Evolutionary conservation across 202 grass and related monocot genomes (phyloP).

Genomic region (Musa balbisiana): DNA sequence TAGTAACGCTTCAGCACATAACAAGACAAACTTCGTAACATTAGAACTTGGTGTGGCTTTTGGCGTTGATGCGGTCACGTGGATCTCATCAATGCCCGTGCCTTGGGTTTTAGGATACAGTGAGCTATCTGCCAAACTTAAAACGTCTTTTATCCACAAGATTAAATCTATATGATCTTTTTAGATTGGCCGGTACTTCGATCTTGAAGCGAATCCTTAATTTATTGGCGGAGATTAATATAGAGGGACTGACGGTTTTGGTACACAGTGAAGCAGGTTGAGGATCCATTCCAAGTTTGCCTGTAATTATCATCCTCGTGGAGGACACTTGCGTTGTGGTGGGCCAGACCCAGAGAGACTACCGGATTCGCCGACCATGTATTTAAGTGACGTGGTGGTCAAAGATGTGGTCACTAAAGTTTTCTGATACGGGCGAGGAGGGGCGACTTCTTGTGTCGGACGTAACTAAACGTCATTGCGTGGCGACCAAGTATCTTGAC

Average conservation of each 20-base stretch:
- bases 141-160: not conserved
- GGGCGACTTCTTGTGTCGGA: not conserved
- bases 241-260: not conserved
- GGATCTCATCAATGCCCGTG: not conserved
- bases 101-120: not conserved
- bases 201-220: not conserved
- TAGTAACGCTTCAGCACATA: no score
- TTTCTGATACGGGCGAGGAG: not conserved
- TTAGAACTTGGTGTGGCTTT: no score
- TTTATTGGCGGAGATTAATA: conserved; percentile 1
- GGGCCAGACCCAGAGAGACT: not conserved
- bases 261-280: not conserved
- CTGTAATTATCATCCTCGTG: not conserved
- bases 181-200: not conserved
- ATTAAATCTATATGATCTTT: not conserved
- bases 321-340: not conserved
- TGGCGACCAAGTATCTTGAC: not conserved
- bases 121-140: not conserved
- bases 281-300: not conserved
- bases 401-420: not conserved
- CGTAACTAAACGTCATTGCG: not conserved
- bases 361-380: not conserved
- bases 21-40: no score
- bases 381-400: not conserved
- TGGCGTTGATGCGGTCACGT: not conserved